phyloP scores from a whole-genome alignment of 768 basidiomycete species.

The Thelephora ganbajun region DNA sequence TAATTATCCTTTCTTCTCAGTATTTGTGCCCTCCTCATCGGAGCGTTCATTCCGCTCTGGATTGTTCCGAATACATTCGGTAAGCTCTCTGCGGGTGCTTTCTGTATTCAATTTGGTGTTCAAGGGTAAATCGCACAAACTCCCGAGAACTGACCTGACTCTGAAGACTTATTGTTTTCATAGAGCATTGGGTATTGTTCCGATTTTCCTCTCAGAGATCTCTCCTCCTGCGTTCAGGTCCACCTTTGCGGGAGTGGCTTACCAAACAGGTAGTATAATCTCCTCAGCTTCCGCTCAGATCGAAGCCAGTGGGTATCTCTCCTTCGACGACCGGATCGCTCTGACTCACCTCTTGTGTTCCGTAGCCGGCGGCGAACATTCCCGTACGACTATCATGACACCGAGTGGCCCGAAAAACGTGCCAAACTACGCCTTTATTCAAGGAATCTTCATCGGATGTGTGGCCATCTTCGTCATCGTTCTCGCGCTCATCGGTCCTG shows the following conservation, averaged over 20 bases:
- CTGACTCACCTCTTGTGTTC: too few species aligned
- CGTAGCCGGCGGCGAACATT: too few species aligned
- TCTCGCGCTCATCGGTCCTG: constrained; percentile 67
- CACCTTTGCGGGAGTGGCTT: constrained; percentile 29
- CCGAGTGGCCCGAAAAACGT: background rate
- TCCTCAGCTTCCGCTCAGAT: constrained; percentile 33
- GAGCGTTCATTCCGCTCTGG: constrained; percentile 26
- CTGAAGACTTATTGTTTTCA: background rate
- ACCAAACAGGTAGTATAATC: constrained; percentile 33
- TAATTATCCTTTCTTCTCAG: constrained; percentile 4
- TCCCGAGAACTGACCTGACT: constrained; percentile 24
- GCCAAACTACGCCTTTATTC: constrained; percentile 19
- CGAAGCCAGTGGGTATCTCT: constrained; percentile 18
- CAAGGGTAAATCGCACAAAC: constrained; percentile 18
- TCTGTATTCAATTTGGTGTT: constrained; percentile 32
- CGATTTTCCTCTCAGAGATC: constrained; percentile 31
- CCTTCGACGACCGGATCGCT: too few species aligned
- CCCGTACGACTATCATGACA: background rate
- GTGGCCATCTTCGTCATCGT: constrained; percentile 68
- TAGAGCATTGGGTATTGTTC: constrained; percentile 14
- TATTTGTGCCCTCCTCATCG: constrained; percentile 20
- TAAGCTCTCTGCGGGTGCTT: constrained; percentile 31
- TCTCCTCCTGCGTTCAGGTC: constrained; percentile 36
- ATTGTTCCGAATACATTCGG: constrained; percentile 27
- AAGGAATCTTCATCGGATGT: constrained; percentile 78